Evolutionary conservation across 169 alveolate species (phyloP).

Genomic region (Plasmodium chabaudi): DNA sequence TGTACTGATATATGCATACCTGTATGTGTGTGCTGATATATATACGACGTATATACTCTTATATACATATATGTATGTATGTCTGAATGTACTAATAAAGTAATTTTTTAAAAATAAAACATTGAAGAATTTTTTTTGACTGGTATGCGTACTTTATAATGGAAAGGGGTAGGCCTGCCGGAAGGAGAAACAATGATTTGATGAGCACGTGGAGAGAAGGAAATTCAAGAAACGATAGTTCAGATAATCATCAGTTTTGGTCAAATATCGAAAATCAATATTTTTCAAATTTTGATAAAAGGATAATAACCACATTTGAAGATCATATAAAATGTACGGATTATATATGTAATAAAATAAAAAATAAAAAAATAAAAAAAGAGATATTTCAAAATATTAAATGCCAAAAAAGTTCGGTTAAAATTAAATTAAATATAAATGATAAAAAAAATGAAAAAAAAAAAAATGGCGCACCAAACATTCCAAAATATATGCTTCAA

Average conservation of each 20-base stretch:
- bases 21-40: not conserved
- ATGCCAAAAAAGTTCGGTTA: conserved; percentile 51
- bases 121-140: not conserved
- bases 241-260: conserved; percentile 71
- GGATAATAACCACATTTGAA: conserved; percentile 62
- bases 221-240: conserved; percentile 39
- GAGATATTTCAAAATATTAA: conserved; percentile 42
- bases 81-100: not conserved
- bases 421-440: conserved; percentile 58
- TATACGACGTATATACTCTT: not conserved
- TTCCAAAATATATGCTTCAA: conserved; percentile 7
- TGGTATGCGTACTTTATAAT: conserved; percentile 29
- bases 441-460: conserved; percentile 17
- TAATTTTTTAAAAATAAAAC: not conserved
- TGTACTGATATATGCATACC: not conserved
- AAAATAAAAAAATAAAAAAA: conserved; percentile 62
- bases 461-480: not conserved
- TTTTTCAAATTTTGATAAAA: conserved; percentile 68
- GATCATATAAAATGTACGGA: conserved; percentile 72
- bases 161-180: conserved; percentile 64
- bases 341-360: conserved; percentile 66
- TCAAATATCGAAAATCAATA: conserved; percentile 60
- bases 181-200: conserved; percentile 61
- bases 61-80: conserved; percentile 14
- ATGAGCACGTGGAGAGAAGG: conserved; percentile 44